Evolutionary conservation across 2,329 filamentous ascomycete genomes (phyloP), one percentile per base, ranked within the genome.

Genomic region (Aspergillus cejpii): DNA sequence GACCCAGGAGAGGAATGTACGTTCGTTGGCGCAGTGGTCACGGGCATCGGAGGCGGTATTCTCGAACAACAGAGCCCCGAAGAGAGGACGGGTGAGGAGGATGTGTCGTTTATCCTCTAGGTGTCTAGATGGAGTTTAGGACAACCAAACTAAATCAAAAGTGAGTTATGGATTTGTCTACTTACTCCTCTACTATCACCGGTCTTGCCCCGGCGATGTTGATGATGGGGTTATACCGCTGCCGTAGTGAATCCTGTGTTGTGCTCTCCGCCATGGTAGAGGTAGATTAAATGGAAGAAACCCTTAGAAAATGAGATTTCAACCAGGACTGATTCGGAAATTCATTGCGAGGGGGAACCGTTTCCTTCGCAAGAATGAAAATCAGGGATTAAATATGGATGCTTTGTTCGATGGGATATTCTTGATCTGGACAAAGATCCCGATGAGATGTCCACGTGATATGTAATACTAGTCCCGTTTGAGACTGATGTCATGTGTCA

Each of bases 1-100:
- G 15, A 97, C 80, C 77, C 92, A 96, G 1, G 91, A 92, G 21
- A 97, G 82, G 62, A 96, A 96, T 0, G 80, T 84, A 54, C 80
- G 73, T 59, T 84, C 80, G 50, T 82, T 83, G 19, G 80, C 80
- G 55, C 78, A 80, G 64, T 83, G 80, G 55, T 84, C 80, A 48
- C 80, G 70, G 5, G 81, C 81, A 61, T 85, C 82, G 19, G 79
- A 83, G 48, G 80, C 73, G 41, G 71, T 70, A 55, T 86, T 86
- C 47, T 83, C 79, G 63, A 86, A 84, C 27, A 86, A 69, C 3
- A 85, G 68, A 0, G 79, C 73, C 15, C 77, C 77, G 15, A 79
- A 67, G 17, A 80, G 62, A 1, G 80, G 80, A 1, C 70, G 67
- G 31, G 76, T 70, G 48, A 70, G 66, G 58, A 83, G 79, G 33